Percentiles rank a stretch among this genome's conserved stretches.
phyloP scores from a whole-genome alignment of 2,329 filamentous ascomycete species.

The Ophiosphaerella narmari region DNA sequence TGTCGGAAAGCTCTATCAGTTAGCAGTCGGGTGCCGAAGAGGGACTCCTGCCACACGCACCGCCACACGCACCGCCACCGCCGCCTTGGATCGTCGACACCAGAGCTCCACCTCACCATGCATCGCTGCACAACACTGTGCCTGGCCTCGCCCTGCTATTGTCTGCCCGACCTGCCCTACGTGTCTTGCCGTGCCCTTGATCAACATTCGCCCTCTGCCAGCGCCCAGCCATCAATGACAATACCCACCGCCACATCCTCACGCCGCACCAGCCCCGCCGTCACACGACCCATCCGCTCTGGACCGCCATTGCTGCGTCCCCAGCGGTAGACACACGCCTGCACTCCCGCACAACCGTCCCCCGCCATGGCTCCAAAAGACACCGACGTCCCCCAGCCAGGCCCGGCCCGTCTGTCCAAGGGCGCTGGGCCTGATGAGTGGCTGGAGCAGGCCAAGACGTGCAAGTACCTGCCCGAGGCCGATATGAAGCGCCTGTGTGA shows the following conservation, averaged over 20 bases:
- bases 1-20: not conserved
- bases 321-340: not conserved
- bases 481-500: slow-evolving; percentile 99
- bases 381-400: slow-evolving; percentile 79
- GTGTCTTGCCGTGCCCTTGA: not conserved
- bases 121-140: not conserved
- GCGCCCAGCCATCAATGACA: slow-evolving; percentile 17
- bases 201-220: not conserved
- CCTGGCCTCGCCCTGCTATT: not conserved
- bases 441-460: slow-evolving; percentile 95
- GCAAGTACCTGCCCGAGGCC: slow-evolving; percentile 91
- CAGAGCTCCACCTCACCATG: slow-evolving; percentile 15
- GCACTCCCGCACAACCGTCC: not conserved
- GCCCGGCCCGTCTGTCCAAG: slow-evolving; percentile 81
- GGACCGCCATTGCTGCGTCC: slow-evolving; percentile 12
- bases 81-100: slow-evolving; percentile 9
- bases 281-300: slow-evolving; percentile 32
- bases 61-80: slow-evolving; percentile 5
- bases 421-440: slow-evolving; percentile 92
- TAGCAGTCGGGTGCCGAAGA: not conserved
- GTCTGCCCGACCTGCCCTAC: not conserved
- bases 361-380: slow-evolving; percentile 52
- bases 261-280: slow-evolving; percentile 33
- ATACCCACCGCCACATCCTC: slow-evolving; percentile 28
- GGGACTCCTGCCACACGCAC: slow-evolving; percentile 2